Evolutionary conservation across 2,329 filamentous ascomycete genomes (phyloP), one percentile per base, ranked within the genome.

Genomic region (Xylariaceae sp.): DNA sequence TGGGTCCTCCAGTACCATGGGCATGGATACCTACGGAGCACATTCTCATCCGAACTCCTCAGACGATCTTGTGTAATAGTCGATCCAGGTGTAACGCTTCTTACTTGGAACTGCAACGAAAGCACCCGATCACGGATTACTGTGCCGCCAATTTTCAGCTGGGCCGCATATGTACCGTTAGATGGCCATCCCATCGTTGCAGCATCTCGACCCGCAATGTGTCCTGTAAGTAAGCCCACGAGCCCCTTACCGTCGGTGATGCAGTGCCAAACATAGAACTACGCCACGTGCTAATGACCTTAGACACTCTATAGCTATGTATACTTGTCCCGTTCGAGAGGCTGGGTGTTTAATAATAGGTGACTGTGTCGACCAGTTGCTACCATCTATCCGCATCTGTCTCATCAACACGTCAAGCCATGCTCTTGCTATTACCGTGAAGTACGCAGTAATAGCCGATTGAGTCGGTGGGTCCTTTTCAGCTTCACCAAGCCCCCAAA

Each of bases 121-220:
- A 56, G 34, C 56, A 34, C 50, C 17, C 60, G 39, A 51, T 57
- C 50, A 30, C 8, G 37, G 37, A 52, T 55, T 34, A 42, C 54
- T 57, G 59, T 59, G 56, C 51, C 62, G 23, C 59, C 45, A 47
- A 30, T 52, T n/a, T 55, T 59, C 54, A 56, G 55, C 59, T 63
- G 42, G 35, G 44, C 30, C 15, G 55, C 44, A 13, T 42, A 42
- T 30, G 23, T 30, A 30, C 23, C 37, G 9, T 42, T 42, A 5
- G 37, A 42, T 42, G 11, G 37, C 50, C 39, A 37, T 47, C 34
- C 30, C 37, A 37, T 57, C 48, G 30, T 11, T 48, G 52, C 45
- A 53, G 55, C 30, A 48, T 51, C 23, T 30, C 23, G 23, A 30
- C 23, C 23, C 23, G 23, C 37, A 18, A 18, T 18, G 17, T 18